These are phyloP conservation scores for Symbiodinium pilosum DNA, from an alignment of 73 alveolate species.

Conservation along the genomic window DNA sequence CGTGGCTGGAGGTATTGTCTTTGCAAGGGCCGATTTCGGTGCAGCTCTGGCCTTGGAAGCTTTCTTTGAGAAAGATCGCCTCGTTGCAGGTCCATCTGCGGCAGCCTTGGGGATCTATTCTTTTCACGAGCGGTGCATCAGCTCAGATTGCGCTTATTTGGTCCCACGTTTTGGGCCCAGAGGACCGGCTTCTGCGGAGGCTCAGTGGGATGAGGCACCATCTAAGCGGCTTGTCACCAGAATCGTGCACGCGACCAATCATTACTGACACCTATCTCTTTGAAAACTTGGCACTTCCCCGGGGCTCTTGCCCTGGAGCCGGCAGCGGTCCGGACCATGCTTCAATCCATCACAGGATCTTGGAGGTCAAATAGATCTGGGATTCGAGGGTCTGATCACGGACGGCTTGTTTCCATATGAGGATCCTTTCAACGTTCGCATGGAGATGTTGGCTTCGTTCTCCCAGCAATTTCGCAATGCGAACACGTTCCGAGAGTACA, in stretches of 20 bases:
- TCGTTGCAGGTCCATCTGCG: background rate
- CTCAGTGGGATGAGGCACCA: slow-evolving; percentile 10
- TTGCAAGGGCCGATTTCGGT: slow-evolving; percentile 10
- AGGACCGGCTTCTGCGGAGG: background rate
- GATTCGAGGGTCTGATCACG: background rate
- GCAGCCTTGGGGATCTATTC: background rate
- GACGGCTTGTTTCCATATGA: background rate
- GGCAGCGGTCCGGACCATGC: slow-evolving; percentile 3
- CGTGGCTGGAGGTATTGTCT: slow-evolving; percentile 25
- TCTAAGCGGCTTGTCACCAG: no score
- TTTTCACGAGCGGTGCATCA: background rate
- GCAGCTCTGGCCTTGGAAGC: slow-evolving; percentile 14
- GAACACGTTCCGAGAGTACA: background rate
- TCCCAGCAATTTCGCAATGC: slow-evolving; percentile 1
- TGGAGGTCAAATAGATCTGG: background rate
- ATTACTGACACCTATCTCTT: background rate
- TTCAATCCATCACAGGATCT: background rate
- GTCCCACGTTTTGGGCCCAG: background rate
- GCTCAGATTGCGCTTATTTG: background rate
- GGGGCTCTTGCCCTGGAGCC: slow-evolving; percentile 8
- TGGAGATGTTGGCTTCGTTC: background rate
- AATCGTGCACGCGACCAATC: background rate
- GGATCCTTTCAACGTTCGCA: background rate
- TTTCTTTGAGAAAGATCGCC: background rate
- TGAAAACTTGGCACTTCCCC: slow-evolving; percentile 9